Percentiles rank a stretch among this genome's conserved stretches.
These are phyloP conservation scores for Coemansia erecta DNA, from an alignment of 192 early-diverging fungal species.

Conservation along the genomic window DNA sequence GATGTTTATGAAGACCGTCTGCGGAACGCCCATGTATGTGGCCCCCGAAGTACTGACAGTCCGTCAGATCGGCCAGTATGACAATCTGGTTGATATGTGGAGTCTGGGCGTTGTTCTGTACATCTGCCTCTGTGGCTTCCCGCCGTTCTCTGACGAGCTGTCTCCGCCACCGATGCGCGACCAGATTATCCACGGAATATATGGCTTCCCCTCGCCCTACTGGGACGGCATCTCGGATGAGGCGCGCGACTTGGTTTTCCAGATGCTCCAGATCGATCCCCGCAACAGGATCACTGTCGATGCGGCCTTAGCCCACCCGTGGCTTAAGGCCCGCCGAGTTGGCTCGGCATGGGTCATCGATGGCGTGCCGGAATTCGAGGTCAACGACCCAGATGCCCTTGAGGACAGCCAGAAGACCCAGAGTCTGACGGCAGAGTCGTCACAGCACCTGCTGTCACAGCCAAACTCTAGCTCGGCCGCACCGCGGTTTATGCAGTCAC, in stretches of 20 bases:
- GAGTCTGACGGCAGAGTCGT: slow-evolving; percentile 42
- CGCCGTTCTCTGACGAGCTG: slow-evolving; percentile 74
- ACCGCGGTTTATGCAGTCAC: slow-evolving; percentile 6
- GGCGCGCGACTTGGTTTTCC: slow-evolving; percentile 55
- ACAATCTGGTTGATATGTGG: slow-evolving; percentile 90
- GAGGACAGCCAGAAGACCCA: slow-evolving; percentile 50
- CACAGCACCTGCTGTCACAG: slow-evolving; percentile 25
- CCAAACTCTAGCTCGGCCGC: slow-evolving; percentile 7
- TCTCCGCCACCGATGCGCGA: slow-evolving; percentile 60
- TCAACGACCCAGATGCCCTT: slow-evolving; percentile 36
- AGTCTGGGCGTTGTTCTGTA: slow-evolving; percentile 93
- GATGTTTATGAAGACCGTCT: slow-evolving; percentile 78
- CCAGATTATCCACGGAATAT: slow-evolving; percentile 67
- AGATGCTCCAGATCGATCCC: slow-evolving; percentile 55
- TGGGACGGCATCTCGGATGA: slow-evolving; percentile 74
- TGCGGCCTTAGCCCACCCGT: slow-evolving; percentile 56
- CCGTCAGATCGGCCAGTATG: slow-evolving; percentile 65
- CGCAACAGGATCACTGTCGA: slow-evolving; percentile 53
- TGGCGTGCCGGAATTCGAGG: slow-evolving; percentile 22
- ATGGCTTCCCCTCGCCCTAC: slow-evolving; percentile 72
- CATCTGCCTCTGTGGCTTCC: slow-evolving; percentile 84
- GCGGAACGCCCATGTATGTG: slow-evolving; percentile 87
- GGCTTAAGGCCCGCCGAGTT: slow-evolving; percentile 44
- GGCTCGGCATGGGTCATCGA: slow-evolving; percentile 31
- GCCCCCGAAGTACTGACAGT: slow-evolving; percentile 88